Base-by-base conservation (phyloP, 208 protist species). In the Trypanosoma scelopori region DNA sequence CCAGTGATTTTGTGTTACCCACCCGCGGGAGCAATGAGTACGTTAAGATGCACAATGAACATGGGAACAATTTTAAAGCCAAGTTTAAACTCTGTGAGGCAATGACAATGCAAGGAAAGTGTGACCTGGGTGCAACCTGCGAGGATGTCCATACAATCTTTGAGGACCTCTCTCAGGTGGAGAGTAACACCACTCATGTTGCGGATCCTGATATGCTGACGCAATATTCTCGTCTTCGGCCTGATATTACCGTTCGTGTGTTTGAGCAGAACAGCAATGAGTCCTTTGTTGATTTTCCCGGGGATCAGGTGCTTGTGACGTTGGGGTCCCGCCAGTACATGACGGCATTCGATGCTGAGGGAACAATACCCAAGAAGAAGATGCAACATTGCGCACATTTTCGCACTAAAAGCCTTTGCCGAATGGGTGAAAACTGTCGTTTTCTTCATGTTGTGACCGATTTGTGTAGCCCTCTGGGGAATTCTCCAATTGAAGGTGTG, bases 301-400 rank as follows among this genome's bases (percentile, higher is more conserved):
- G 87, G 47, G 68, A 78, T 41, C 74, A 86, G 35, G 82, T 93
- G 12, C 74, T 93, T 37, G 78, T 83, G 32, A 93, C 87, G 4
- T 81, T 72, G 9, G 87, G 87, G 0, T 76, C 84, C 1, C 72
- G 62, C 27, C 84, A 91, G 65, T 93, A 91, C 61, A 72, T 88
- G 74, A 74, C 79, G 23, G 82, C 75, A 12, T 87, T 73, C 61
- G 58, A 59, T 13, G 65, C 67, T 30, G 68, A 62, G 15, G 73
- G 77, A 28, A 65, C 41, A 5, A 65, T 78, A 45, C 79, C 81
- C 9, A 60, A 66, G 28, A 74, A 82, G 42, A 90, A 85, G 65
- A 90, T 93, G 83, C 87, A 93, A 68, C 87, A 93, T 69, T 93
- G 87, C 53, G 83, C 84, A 6, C 87, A 93, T 72, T 93, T 93